These are phyloP conservation scores for Aspergillus sp. DNA, from an alignment of 2,329 filamentous ascomycete species.

Conservation along the genomic window DNA sequence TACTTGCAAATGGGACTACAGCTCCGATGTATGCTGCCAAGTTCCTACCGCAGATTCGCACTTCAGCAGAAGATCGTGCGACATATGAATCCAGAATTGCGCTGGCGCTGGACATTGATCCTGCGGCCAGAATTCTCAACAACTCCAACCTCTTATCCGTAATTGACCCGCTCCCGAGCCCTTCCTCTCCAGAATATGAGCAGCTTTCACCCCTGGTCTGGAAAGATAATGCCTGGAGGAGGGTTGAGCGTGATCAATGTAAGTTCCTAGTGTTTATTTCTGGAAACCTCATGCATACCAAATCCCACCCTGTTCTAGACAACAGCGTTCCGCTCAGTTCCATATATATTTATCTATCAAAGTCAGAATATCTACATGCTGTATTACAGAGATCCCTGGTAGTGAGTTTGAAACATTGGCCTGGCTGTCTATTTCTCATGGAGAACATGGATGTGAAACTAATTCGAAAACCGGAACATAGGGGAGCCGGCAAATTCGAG, in stretches of 20 bases:
- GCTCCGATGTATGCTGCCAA: constrained; percentile 63
- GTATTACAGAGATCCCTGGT: background rate
- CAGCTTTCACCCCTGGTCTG: constrained; percentile 36
- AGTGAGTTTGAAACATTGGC: background rate
- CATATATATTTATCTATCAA: background rate
- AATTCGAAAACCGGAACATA: constrained; percentile 6
- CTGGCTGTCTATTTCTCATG: background rate
- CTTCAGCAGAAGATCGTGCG: constrained; percentile 61
- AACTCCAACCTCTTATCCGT: constrained; percentile 39
- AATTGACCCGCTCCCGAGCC: constrained; percentile 24
- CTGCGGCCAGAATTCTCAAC: constrained; percentile 64
- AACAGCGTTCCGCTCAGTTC: background rate
- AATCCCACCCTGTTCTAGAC: no score
- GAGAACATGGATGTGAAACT: background rate
- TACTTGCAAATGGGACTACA: constrained; percentile 69
- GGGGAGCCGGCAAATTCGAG: constrained; percentile 22
- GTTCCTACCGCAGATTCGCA: constrained; percentile 51
- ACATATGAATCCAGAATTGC: constrained; percentile 75
- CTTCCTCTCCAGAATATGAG: constrained; percentile 29
- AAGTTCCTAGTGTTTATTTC: constrained; percentile 22
- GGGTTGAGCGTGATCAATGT: constrained; percentile 32
- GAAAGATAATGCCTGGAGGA: constrained; percentile 42
- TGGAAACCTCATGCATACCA: background rate
- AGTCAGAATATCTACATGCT: background rate
- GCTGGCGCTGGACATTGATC: constrained; percentile 76